Evolutionary conservation across 805 yeast genomes (phyloP).

Genomic region (Starmerella ratchasimensis): DNA sequence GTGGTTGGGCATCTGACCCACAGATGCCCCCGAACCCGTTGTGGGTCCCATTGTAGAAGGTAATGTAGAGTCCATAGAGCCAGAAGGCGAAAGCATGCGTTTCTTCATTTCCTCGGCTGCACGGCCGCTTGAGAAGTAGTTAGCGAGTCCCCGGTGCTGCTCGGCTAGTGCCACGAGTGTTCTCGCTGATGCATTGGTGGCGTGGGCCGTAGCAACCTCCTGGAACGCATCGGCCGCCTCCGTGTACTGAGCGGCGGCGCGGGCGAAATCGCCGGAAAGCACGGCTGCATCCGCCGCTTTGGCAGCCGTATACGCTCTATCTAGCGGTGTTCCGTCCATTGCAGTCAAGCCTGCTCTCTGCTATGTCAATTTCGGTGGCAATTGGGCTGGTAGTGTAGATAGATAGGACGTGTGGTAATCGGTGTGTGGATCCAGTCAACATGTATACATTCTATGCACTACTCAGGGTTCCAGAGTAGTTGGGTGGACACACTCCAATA

Average conservation of each 20-base stretch:
- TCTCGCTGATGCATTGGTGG: slow-evolving; percentile 23
- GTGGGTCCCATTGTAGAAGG: slow-evolving; percentile 1
- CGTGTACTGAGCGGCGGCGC: slow-evolving; percentile 31
- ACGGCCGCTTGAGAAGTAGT: slow-evolving; percentile 22
- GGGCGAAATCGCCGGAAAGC: slow-evolving; percentile 30
- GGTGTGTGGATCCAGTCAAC: no score
- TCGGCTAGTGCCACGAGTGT: slow-evolving; percentile 25
- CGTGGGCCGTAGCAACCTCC: slow-evolving; percentile 20
- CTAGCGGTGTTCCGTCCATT: slow-evolving; percentile 20
- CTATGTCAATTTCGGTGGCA: no score
- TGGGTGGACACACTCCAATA: no score
- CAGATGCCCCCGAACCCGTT: no score
- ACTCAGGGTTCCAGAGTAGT: no score
- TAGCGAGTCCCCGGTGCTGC: slow-evolving; percentile 25
- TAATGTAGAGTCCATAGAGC: slow-evolving; percentile 1
- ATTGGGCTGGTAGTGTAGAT: no score
- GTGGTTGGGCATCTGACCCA: no score
- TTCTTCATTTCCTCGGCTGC: slow-evolving; percentile 10
- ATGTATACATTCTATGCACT: no score
- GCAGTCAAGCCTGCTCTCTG: no score
- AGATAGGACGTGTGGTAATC: no score
- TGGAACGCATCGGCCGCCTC: slow-evolving; percentile 29
- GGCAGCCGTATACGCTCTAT: slow-evolving; percentile 38
- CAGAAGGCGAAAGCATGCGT: not conserved
- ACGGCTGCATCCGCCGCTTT: slow-evolving; percentile 41